These are phyloP conservation scores for Calonectria hawksworthii DNA, from an alignment of 2,329 filamentous ascomycete genomes.

Conservation along the genomic window DNA sequence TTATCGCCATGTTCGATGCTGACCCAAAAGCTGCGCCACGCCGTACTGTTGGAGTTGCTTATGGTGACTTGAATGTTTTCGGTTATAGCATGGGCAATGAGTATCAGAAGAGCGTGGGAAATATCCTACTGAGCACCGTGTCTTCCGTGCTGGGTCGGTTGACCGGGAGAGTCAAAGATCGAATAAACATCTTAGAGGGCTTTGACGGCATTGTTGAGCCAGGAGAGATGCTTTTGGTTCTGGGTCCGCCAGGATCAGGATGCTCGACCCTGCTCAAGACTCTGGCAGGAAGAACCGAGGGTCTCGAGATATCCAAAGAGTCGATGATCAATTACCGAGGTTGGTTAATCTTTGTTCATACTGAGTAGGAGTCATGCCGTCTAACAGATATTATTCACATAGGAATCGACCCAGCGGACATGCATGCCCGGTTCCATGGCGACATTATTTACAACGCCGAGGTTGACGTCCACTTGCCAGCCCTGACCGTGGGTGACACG, in stretches of 20 bases:
- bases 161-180: slow-evolving; percentile 16
- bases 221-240: slow-evolving; percentile 38
- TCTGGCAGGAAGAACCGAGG: slow-evolving; percentile 63
- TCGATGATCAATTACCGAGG: slow-evolving; percentile 57
- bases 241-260: slow-evolving; percentile 67
- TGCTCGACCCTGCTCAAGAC: slow-evolving; percentile 69
- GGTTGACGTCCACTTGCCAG: slow-evolving; percentile 82
- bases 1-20: too few species aligned
- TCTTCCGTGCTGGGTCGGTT: too few species aligned
- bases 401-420: slow-evolving; percentile 9
- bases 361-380: too few species aligned
- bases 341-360: too few species aligned
- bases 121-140: slow-evolving; percentile 35
- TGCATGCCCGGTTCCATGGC: slow-evolving; percentile 61
- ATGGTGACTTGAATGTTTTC: slow-evolving; percentile 43
- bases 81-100: slow-evolving; percentile 46
- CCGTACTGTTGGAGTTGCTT: slow-evolving; percentile 39
- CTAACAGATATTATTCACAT: slow-evolving; percentile 34
- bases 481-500: slow-evolving; percentile 81
- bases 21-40: too few species aligned
- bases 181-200: slow-evolving; percentile 30
- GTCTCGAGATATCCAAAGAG: slow-evolving; percentile 29
- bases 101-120: slow-evolving; percentile 48
- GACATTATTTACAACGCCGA: slow-evolving; percentile 88
- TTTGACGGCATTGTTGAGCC: slow-evolving; percentile 40